Base-by-base conservation (phyloP, 2,329 filamentous ascomycete genomes). In the Penicillium sp. region DNA sequence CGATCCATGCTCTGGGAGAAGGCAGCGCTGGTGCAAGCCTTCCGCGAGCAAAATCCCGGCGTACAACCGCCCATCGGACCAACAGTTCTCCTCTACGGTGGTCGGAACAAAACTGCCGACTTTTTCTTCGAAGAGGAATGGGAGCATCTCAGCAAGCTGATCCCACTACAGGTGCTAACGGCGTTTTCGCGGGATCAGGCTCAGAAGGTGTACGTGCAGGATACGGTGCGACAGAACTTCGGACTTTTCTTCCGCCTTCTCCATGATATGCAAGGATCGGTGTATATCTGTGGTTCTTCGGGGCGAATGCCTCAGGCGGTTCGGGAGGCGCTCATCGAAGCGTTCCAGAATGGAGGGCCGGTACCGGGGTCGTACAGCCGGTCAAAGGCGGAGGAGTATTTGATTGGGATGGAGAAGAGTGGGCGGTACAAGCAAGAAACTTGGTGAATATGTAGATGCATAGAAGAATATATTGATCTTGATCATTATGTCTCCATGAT, bases 101-200 rank as follows among this genome's bases (percentile, higher is more conserved):
- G 90, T 60, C 87, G 94, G 28, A 95, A 90, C 65, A 75, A 79
- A 10, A 65, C 77, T 0, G 83, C 87, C 0, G 94, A 99, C 70
- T 97, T 85, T 74, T 92, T 92, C 75, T 99, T 94, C 70, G 73
- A 79, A 5, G 72, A 87, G 0, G 92, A 97, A 58, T 97, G 92
- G 92, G 66, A 76, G 1, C 36, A 67, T 0, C 61, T 87, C 5
- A 60, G 71, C 6, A 59, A 68, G 1, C 54, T 71, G 1, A 71
- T 80, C 1, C 72, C 76, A 1, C 71, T 90, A 5, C 73, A 79
- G 6, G 79, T 89, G 2, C 75, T 82, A 48, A 81, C 85, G 0
- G 89, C 88, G 0, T 91, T 91, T 67, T 91, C 88, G 2, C 75
- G 89, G 34, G 89, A 92, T 60, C 85, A 88, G 67, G 67, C 64